phyloP scores from a whole-genome alignment of 2,329 filamentous ascomycete genomes.

The Diplodia mutila region DNA sequence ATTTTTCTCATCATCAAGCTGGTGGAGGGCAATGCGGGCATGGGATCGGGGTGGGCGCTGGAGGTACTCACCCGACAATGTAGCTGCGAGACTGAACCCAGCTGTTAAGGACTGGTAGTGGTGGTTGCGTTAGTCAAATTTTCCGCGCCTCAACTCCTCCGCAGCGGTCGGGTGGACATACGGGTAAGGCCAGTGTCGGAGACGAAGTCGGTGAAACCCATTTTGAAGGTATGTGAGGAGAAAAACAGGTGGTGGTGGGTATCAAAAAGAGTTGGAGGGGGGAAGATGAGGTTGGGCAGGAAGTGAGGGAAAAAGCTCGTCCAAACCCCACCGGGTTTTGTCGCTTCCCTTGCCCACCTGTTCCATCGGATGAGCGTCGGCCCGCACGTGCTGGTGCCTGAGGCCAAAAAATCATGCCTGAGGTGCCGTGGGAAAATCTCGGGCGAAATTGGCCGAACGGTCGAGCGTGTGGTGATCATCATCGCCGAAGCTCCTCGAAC shows the following conservation, averaged over 20 bases:
- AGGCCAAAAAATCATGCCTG: not conserved
- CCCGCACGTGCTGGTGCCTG: conserved; percentile 7
- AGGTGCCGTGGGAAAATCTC: not conserved
- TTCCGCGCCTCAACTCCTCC: conserved; percentile 5
- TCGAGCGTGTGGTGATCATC: conserved; percentile 1
- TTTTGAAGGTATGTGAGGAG: conserved; percentile 44
- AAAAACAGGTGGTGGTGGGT: conserved; percentile 21
- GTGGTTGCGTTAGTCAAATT: conserved; percentile 27
- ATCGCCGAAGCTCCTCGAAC: conserved; percentile 25
- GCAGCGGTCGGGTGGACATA: conserved; percentile 44
- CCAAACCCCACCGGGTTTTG: conserved; percentile 22
- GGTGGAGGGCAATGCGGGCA: conserved; percentile 31
- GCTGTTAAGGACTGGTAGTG: conserved; percentile 68
- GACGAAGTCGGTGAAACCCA: conserved; percentile 72
- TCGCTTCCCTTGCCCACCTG: conserved; percentile 1
- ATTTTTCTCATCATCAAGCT: conserved; percentile 77
- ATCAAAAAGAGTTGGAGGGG: conserved; percentile 6
- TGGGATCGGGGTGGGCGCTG: conserved; percentile 23
- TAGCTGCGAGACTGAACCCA: conserved; percentile 78
- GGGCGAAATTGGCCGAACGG: not conserved
- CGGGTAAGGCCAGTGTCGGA: conserved; percentile 67
- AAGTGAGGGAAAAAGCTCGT: conserved; percentile 22
- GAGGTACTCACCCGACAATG: conserved; percentile 74
- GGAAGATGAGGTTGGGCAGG: conserved; percentile 19
- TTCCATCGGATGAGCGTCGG: conserved; percentile 14